A percentile compares a stretch with the other conserved stretches of the same genome.
Evolutionary conservation across 768 basidiomycete genomes (phyloP).

Genomic region (Rhizopogon rudus): DNA sequence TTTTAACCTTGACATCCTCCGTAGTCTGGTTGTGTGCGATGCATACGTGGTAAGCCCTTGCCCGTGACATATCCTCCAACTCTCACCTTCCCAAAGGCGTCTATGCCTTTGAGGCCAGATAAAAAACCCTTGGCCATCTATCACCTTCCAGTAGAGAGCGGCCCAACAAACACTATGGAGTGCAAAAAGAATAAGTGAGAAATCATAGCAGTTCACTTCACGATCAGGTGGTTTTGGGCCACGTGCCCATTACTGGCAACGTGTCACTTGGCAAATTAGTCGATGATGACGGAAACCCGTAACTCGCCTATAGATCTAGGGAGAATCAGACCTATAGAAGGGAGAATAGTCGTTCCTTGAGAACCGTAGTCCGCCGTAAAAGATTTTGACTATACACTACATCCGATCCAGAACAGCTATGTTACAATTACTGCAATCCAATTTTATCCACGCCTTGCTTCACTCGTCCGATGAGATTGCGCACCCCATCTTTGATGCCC

Average conservation of each 20-base stretch:
- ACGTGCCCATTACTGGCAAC: constrained; percentile 20
- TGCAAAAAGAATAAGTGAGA: constrained; percentile 6
- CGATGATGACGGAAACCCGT: not conserved
- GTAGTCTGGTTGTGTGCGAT: constrained; percentile 60
- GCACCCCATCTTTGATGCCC: constrained; percentile 84
- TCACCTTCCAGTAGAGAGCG: constrained; percentile 14
- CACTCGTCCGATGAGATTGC: constrained; percentile 83
- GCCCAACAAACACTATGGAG: constrained; percentile 9
- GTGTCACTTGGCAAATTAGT: constrained; percentile 14
- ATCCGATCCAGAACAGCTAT: not conserved
- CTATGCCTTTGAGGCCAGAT: constrained; percentile 80
- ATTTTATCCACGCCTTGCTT: constrained; percentile 76
- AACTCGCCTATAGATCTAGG: no score
- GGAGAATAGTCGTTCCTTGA: no score
- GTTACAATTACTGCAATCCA: constrained; percentile 21
- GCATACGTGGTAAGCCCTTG: constrained; percentile 6
- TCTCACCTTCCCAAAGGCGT: constrained; percentile 97
- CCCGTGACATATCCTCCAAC: not conserved
- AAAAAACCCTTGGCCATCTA: constrained; percentile 78
- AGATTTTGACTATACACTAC: not conserved
- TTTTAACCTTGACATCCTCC: constrained; percentile 99
- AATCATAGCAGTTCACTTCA: not conserved
- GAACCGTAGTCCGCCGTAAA: no score
- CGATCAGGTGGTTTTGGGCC: not conserved
- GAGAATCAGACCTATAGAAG: no score